phyloP scores from a whole-genome alignment of 2,329 filamentous ascomycete species.

The Cordyceps cicadae region DNA sequence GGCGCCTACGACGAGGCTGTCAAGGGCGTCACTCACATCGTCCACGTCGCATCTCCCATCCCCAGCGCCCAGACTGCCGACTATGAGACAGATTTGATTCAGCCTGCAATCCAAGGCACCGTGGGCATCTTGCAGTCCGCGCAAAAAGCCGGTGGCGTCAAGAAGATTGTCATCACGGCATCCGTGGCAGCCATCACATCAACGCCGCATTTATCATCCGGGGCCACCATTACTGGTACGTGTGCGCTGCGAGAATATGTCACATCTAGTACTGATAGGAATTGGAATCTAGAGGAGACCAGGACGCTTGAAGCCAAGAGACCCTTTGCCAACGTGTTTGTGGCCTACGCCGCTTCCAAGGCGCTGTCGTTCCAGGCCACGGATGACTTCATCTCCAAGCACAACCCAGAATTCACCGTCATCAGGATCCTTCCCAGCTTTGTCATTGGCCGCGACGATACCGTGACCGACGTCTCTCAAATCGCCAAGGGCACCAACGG shows the following conservation, averaged over 20 bases:
- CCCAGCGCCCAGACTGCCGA: conserved; percentile 12
- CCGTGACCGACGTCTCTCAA: conserved; percentile 19
- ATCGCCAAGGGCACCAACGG: conserved; percentile 22
- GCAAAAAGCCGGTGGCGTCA: conserved; percentile 23
- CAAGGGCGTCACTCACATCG: conserved; percentile 29
- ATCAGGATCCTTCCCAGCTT: conserved; percentile 29
- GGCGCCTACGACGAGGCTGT: conserved; percentile 34
- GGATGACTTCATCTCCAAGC: conserved; percentile 24
- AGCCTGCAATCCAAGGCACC: conserved; percentile 29
- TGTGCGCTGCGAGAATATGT: not conserved
- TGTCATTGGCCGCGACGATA: conserved; percentile 29
- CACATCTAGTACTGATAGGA: not conserved
- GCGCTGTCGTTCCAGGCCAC: conserved; percentile 24
- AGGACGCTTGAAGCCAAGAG: not conserved
- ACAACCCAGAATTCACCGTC: conserved; percentile 28
- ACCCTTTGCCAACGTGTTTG: conserved; percentile 24
- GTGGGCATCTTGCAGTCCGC: conserved; percentile 30
- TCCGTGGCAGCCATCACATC: conserved; percentile 22
- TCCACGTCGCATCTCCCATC: conserved; percentile 24
- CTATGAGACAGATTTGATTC: conserved; percentile 18
- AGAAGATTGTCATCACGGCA: conserved; percentile 34
- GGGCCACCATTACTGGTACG: conserved; percentile 7
- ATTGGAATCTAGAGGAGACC: not conserved
- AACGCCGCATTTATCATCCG: conserved; percentile 11
- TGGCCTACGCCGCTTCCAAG: conserved; percentile 30